A percentile compares a stretch with the other conserved stretches of the same genome.
Conservation (phyloP, 805 yeast genomes). For the Spathaspora hagerdaliae region DNA sequence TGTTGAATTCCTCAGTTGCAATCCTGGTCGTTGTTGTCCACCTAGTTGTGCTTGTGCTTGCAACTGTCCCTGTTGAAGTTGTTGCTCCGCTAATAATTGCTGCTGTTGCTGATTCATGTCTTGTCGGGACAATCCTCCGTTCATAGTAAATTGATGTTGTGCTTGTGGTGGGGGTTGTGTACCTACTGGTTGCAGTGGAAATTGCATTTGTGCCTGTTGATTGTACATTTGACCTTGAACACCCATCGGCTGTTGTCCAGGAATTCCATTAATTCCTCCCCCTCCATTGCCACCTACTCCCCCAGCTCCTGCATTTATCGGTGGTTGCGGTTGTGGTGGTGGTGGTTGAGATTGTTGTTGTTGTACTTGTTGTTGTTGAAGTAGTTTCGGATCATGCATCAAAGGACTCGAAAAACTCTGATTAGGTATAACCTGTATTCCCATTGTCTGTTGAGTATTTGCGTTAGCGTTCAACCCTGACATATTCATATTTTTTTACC, state of each 20-base stretch:
- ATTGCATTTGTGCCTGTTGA: no score
- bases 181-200: constrained; percentile 1
- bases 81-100: constrained; percentile 6
- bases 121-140: constrained; percentile 2
- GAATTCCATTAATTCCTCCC: no score
- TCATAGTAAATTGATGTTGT: constrained; percentile 3
- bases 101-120: constrained; percentile 3
- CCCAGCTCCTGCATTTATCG: no score
- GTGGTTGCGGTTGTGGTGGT: constrained; percentile 19
- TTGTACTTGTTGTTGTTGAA: constrained; percentile 15
- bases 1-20: neutral
- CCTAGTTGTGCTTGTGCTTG: constrained; percentile 4
- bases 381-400: constrained; percentile 10
- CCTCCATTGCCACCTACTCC: no score
- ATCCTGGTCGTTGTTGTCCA: neutral
- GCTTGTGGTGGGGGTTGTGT: constrained; percentile 1
- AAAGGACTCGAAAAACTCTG: constrained; percentile 7
- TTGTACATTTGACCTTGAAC: no score
- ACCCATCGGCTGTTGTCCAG: no score
- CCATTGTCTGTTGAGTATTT: constrained; percentile 9
- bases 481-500: no score
- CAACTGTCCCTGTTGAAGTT: no score
- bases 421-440: constrained; percentile 9
- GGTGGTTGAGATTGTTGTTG: constrained; percentile 9
- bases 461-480: no score